Percentiles rank a stretch among this genome's conserved stretches.
These are phyloP conservation scores for Leccinum griseonigrum DNA, from an alignment of 1,284 basidiomycete species.

Conservation along the genomic window DNA sequence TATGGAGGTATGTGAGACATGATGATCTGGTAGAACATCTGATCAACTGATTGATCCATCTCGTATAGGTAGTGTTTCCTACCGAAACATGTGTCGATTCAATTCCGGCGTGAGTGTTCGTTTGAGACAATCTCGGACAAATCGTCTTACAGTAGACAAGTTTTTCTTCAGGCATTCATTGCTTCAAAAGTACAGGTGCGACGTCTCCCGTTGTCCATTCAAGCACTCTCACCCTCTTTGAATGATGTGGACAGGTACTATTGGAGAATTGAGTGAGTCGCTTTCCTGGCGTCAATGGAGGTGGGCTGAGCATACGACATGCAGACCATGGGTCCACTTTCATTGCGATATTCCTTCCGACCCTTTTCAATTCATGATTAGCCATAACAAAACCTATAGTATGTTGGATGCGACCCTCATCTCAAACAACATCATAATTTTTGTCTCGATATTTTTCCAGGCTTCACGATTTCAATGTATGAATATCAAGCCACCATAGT, in stretches of 20 bases:
- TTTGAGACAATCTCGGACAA: not conserved
- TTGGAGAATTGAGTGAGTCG: conserved; percentile 67
- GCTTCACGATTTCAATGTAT: conserved; percentile 76
- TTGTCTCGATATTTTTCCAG: conserved; percentile 30
- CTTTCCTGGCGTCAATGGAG: conserved; percentile 5
- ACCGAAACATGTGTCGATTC: conserved; percentile 81
- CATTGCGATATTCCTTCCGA: conserved; percentile 79
- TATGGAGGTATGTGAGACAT: conserved; percentile 53
- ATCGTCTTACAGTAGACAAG: conserved; percentile 33
- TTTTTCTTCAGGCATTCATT: conserved; percentile 80
- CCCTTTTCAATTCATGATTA: conserved; percentile 78
- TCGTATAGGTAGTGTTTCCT: conserved; percentile 48
- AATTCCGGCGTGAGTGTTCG: conserved; percentile 68
- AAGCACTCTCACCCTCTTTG: not conserved
- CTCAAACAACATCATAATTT: not conserved
- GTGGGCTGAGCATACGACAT: not conserved
- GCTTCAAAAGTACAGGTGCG: conserved; percentile 63
- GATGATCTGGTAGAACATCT: not conserved
- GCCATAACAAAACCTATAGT: conserved; percentile 76
- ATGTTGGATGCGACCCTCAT: conserved; percentile 10
- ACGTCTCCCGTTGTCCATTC: not conserved
- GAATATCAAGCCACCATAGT: conserved; percentile 80
- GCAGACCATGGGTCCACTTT: conserved; percentile 53
- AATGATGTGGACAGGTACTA: conserved; percentile 57
- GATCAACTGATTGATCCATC: not conserved